Conservation (phyloP, 768 basidiomycete genomes). For the Lactarius hengduanensis region DNA sequence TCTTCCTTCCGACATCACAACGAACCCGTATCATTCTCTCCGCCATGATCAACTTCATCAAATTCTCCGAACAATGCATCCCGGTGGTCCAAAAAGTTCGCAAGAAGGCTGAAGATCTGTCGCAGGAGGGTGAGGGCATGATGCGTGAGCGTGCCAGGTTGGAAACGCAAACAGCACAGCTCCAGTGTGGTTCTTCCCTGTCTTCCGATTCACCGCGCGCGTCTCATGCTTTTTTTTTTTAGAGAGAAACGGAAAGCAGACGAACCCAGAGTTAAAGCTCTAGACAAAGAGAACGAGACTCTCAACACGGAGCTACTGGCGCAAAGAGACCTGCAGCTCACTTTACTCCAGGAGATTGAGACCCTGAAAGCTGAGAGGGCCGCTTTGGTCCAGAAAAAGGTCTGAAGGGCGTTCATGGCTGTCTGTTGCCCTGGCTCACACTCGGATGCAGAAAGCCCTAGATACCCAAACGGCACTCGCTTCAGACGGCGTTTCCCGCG, state of each 20-base stretch:
- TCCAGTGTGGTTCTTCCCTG: constrained; percentile 49
- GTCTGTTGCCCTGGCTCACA: neutral
- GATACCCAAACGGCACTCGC: constrained; percentile 58
- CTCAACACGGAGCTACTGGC: constrained; percentile 65
- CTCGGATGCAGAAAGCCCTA: constrained; percentile 50
- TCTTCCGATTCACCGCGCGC: neutral
- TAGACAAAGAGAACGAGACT: constrained; percentile 58
- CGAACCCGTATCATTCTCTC: constrained; percentile 77
- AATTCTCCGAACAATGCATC: constrained; percentile 77
- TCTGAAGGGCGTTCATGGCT: constrained; percentile 29
- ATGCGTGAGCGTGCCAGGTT: constrained; percentile 47
- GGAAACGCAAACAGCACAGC: constrained; percentile 49
- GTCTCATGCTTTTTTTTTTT: neutral
- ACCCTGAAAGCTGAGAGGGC: constrained; percentile 71
- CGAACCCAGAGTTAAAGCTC: constrained; percentile 62
- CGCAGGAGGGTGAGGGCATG: constrained; percentile 62
- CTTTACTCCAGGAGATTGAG: constrained; percentile 63
- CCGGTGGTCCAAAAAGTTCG: constrained; percentile 61
- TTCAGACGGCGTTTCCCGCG: constrained; percentile 60
- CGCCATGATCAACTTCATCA: constrained; percentile 91
- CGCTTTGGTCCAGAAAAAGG: constrained; percentile 61
- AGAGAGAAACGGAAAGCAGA: constrained; percentile 67
- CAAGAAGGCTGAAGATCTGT: constrained; percentile 53
- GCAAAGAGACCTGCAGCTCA: constrained; percentile 62
- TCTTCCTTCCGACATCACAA: constrained; percentile 67